Evolutionary conservation across 768 basidiomycete species (phyloP).

Genomic region (Vishniacozyma victoriae): DNA sequence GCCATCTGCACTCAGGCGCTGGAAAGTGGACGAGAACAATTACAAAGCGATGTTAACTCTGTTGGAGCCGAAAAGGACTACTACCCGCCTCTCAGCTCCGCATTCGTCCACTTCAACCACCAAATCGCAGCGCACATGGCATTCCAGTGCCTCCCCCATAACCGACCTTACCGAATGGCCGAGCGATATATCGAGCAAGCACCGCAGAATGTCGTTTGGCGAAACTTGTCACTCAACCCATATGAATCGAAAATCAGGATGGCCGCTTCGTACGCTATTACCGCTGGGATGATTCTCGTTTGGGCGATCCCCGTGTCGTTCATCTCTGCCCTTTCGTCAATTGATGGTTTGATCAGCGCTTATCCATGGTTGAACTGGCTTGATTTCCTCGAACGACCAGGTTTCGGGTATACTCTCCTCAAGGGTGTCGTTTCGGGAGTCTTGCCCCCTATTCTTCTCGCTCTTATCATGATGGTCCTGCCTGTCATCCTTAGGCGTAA

Average conservation of each 20-base stretch:
- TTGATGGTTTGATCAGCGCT: slow-evolving; percentile 60
- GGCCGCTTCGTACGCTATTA: slow-evolving; percentile 65
- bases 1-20: slow-evolving; percentile 51
- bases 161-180: slow-evolving; percentile 68
- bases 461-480: slow-evolving; percentile 84
- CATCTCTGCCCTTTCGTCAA: slow-evolving; percentile 78
- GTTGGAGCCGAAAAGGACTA: slow-evolving; percentile 36
- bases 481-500: slow-evolving; percentile 70
- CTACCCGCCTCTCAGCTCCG: slow-evolving; percentile 46
- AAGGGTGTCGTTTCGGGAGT: slow-evolving; percentile 85
- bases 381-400: slow-evolving; percentile 58
- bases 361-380: slow-evolving; percentile 73
- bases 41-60: slow-evolving; percentile 32
- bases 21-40: slow-evolving; percentile 39
- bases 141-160: slow-evolving; percentile 65
- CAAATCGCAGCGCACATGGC: slow-evolving; percentile 92
- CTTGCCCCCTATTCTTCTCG: slow-evolving; percentile 76
- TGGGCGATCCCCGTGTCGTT: slow-evolving; percentile 84
- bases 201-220: slow-evolving; percentile 87
- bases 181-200: slow-evolving; percentile 71
- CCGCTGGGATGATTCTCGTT: slow-evolving; percentile 71
- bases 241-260: slow-evolving; percentile 71
- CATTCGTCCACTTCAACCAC: slow-evolving; percentile 80
- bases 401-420: slow-evolving; percentile 47
- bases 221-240: slow-evolving; percentile 79